These are phyloP conservation scores for Deinandra increscens DNA, from an alignment of 129 eudicot species.

Conservation along the genomic window DNA sequence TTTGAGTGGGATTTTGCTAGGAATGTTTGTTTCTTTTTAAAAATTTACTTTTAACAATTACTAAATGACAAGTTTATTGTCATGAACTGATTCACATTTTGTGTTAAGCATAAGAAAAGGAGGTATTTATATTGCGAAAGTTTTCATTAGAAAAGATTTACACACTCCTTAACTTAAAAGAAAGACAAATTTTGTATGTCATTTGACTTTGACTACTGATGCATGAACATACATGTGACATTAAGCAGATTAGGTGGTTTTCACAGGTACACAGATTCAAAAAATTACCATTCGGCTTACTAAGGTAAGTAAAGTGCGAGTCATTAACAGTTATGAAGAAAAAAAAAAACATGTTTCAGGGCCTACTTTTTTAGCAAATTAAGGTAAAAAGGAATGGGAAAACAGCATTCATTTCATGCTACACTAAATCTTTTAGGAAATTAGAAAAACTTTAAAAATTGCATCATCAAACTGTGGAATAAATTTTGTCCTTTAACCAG, in stretches of 20 bases:
- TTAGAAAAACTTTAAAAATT: neutral
- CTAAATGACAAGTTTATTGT: neutral
- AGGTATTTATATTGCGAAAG: neutral
- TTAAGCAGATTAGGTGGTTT: conserved; percentile 1
- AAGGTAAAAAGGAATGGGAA: neutral
- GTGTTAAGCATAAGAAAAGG: neutral
- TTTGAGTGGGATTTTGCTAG: neutral
- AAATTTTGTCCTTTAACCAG: neutral
- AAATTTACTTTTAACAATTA: neutral
- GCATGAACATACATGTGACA: conserved; percentile 14
- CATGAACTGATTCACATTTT: neutral
- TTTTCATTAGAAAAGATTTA: neutral
- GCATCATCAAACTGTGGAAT: neutral
- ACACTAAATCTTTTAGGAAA: conserved; percentile 1
- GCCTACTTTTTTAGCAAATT: neutral
- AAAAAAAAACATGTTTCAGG: neutral
- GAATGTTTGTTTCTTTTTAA: neutral
- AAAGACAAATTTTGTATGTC: neutral
- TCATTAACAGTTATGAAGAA: neutral
- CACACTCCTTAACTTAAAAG: neutral
- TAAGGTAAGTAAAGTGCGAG: conserved; percentile 4
- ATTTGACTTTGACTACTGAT: neutral
- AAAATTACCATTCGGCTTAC: neutral
- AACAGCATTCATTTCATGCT: conserved; percentile 2
- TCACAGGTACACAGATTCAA: conserved; percentile 10